These are phyloP conservation scores for Thermoascus crustaceus DNA, from an alignment of 2,329 filamentous ascomycete species.

Conservation along the genomic window DNA sequence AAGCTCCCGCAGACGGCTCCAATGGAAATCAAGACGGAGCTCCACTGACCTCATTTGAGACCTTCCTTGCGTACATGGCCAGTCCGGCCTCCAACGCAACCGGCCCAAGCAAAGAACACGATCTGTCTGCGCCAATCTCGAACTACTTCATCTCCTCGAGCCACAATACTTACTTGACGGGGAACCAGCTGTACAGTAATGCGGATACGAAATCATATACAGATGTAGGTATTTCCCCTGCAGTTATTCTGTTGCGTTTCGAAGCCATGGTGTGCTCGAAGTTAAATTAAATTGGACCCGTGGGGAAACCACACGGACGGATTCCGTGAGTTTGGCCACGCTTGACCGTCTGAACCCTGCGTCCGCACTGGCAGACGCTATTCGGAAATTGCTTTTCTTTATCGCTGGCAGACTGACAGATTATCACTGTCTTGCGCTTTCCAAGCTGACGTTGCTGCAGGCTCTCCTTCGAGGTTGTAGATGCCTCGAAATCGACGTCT, in stretches of 20 bases:
- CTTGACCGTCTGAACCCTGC: too few species aligned
- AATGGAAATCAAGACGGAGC: conserved; percentile 7
- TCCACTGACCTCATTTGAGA: conserved; percentile 28
- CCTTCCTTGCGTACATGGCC: conserved; percentile 43
- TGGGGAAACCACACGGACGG: too few species aligned
- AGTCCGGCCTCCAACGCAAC: conserved; percentile 37
- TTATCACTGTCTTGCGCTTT: too few species aligned
- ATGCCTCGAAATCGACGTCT: conserved; percentile 92
- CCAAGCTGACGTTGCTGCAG: too few species aligned
- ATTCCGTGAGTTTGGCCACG: too few species aligned
- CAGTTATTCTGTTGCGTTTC: too few species aligned
- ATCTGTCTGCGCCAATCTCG: conserved; percentile 61
- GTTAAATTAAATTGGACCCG: too few species aligned
- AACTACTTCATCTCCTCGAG: conserved; percentile 94
- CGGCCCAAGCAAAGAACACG: conserved; percentile 39
- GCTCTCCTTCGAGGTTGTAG: conserved; percentile 70
- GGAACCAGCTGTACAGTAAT: conserved; percentile 73
- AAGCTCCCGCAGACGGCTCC: too few species aligned
- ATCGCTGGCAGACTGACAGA: too few species aligned
- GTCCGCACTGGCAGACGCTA: too few species aligned
- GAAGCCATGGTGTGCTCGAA: too few species aligned
- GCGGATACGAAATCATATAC: conserved; percentile 72
- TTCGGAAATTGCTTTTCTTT: too few species aligned
- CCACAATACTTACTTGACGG: conserved; percentile 87
- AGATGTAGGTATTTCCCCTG: conserved; percentile 48